Evolutionary conservation across 2,329 filamentous ascomycete genomes (phyloP).

Genomic region (Diplocarpon mali): DNA sequence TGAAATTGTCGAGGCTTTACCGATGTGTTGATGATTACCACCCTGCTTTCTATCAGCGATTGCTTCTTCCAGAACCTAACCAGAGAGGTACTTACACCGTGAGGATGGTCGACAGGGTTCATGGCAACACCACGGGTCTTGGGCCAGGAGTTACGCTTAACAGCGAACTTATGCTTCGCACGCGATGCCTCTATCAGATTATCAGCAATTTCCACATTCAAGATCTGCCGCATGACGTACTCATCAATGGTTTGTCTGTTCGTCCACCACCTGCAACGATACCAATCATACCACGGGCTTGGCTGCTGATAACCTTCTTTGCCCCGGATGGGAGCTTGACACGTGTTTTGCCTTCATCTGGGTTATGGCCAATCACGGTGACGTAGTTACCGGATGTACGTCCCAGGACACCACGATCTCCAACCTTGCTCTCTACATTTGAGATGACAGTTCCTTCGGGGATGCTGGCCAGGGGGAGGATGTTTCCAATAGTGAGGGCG

Average conservation of each 20-base stretch:
- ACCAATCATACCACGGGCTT: slow-evolving; percentile 94
- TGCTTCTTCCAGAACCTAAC: neutral
- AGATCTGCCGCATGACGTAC: slow-evolving; percentile 38
- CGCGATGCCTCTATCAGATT: slow-evolving; percentile 75
- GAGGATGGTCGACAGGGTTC: slow-evolving; percentile 99
- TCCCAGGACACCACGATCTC: slow-evolving; percentile 91
- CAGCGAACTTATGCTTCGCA: slow-evolving; percentile 99
- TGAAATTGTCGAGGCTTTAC: slow-evolving; percentile 99
- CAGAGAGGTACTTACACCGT: slow-evolving; percentile 48
- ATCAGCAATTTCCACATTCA: slow-evolving; percentile 30
- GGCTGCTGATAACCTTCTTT: slow-evolving; percentile 97
- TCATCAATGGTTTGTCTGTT: slow-evolving; percentile 98
- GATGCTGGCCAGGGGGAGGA: slow-evolving; percentile 87
- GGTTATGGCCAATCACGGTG: slow-evolving; percentile 95
- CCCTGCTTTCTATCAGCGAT: slow-evolving; percentile 36
- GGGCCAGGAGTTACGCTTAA: slow-evolving; percentile 99
- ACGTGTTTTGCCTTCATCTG: slow-evolving; percentile 98
- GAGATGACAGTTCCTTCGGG: slow-evolving; percentile 98
- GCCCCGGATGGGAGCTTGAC: slow-evolving; percentile 98
- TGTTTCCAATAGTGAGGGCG: slow-evolving; percentile 89
- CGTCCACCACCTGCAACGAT: slow-evolving; percentile 98
- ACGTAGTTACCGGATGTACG: slow-evolving; percentile 99
- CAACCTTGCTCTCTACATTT: slow-evolving; percentile 98
- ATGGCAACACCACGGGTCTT: slow-evolving; percentile 99
- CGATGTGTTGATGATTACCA: slow-evolving; percentile 96